These are phyloP conservation scores for Calcarisporium arbuscula DNA, from an alignment of 2,329 filamentous ascomycete species.

Conservation along the genomic window DNA sequence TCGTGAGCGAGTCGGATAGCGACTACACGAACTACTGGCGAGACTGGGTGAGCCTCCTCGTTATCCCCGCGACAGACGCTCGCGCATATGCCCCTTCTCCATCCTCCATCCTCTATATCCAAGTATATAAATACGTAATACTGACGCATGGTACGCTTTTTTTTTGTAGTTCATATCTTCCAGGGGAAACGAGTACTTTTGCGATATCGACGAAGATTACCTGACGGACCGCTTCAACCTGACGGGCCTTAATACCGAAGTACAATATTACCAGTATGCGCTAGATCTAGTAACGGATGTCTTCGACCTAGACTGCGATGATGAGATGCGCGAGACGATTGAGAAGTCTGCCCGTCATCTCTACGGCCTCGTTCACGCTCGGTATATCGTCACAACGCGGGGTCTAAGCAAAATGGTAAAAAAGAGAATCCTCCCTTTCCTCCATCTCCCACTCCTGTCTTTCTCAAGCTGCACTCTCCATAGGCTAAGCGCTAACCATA, in stretches of 20 bases:
- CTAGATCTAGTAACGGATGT: constrained; percentile 96
- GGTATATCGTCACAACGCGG: constrained; percentile 93
- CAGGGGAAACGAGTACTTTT: constrained; percentile 97
- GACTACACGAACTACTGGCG: constrained; percentile 99
- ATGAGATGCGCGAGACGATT: constrained; percentile 96
- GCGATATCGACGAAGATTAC: constrained; percentile 99
- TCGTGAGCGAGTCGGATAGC: constrained; percentile 94
- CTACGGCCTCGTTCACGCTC: constrained; percentile 91
- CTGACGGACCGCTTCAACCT: constrained; percentile 97
- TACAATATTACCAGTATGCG: constrained; percentile 98
- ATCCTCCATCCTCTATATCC: neutral
- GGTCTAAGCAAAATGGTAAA: constrained; percentile 93
- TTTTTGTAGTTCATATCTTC: constrained; percentile 84
- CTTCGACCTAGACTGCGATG: constrained; percentile 97
- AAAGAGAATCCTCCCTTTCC: constrained; percentile 5
- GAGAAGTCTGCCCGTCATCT: constrained; percentile 95
- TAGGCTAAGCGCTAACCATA: neutral
- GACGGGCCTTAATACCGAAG: constrained; percentile 92
- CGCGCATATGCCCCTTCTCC: neutral
- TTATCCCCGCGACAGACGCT: neutral
- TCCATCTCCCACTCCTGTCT: constrained; percentile 2
- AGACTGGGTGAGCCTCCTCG: constrained; percentile 78
- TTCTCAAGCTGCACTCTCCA: neutral
- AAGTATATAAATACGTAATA: neutral
- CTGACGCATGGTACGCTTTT: constrained; percentile 1